Evolutionary conservation across 352 stramenopile species (phyloP).

Genomic region (Globisporangium alternatum): DNA sequence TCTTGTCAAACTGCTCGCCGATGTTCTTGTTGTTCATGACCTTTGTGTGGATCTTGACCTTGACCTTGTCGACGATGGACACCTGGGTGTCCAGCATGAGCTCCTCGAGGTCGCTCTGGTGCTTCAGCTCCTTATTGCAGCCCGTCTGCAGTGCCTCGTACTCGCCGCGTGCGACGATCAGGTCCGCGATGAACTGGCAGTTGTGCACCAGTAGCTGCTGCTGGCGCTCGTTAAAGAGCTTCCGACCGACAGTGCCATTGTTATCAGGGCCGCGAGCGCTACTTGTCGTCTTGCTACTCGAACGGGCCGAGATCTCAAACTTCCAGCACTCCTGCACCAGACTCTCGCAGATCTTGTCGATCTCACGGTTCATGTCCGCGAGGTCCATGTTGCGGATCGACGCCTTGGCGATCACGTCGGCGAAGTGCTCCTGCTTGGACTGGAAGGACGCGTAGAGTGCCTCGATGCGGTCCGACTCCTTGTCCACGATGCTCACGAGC

Average conservation of each 20-base stretch:
- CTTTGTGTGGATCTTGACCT: conserved; percentile 76
- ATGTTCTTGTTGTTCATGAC: conserved; percentile 91
- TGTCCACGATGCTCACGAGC: conserved; percentile 69
- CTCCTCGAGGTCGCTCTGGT: conserved; percentile 43
- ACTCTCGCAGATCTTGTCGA: conserved; percentile 76
- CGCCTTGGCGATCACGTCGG: conserved; percentile 67
- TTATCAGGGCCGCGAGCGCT: conserved; percentile 36
- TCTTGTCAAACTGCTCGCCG: conserved; percentile 85
- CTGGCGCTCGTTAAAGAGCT: conserved; percentile 80
- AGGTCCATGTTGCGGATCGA: conserved; percentile 85
- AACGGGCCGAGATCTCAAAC: conserved; percentile 78
- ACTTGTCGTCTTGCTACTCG: conserved; percentile 33
- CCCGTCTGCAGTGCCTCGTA: conserved; percentile 69
- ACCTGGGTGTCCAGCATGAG: conserved; percentile 67
- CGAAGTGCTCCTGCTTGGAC: conserved; percentile 79
- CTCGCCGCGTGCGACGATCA: conserved; percentile 72
- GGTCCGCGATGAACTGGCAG: conserved; percentile 77
- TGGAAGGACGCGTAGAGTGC: conserved; percentile 79
- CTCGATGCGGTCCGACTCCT: conserved; percentile 78
- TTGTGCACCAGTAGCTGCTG: conserved; percentile 76
- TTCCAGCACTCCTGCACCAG: conserved; percentile 86
- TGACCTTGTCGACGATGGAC: conserved; percentile 68
- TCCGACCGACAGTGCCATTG: conserved; percentile 31
- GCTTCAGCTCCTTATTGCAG: conserved; percentile 61
- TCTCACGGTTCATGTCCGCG: conserved; percentile 72